Conservation (phyloP, 257 asterid species). For the Solanum bulbocastanum region DNA sequence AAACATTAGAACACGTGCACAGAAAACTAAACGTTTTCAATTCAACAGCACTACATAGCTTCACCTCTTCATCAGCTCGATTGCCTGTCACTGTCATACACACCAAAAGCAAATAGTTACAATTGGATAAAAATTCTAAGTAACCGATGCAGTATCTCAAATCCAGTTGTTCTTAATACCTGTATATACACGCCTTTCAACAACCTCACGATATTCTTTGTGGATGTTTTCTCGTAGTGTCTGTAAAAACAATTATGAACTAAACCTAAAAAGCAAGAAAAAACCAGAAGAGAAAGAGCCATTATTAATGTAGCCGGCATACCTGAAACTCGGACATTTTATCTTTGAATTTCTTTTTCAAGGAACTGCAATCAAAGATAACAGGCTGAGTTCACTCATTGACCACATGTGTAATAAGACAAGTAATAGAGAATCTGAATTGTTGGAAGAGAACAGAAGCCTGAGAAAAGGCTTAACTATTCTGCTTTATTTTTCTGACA, state of each 20-base stretch:
- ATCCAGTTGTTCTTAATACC: slow-evolving; percentile 25
- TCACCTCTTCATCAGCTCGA: slow-evolving; percentile 93
- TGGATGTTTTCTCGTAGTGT: slow-evolving; percentile 83
- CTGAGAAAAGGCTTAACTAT: background rate
- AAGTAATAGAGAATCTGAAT: background rate
- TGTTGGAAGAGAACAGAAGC: background rate
- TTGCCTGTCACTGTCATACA: slow-evolving; percentile 63
- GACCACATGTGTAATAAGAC: background rate
- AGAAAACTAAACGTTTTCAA: background rate
- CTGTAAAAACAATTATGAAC: slow-evolving; percentile 32
- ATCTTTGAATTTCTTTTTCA: slow-evolving; percentile 93
- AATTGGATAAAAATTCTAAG: background rate
- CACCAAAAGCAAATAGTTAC: background rate
- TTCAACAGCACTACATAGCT: background rate
- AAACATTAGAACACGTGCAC: background rate
- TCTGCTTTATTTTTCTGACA: background rate
- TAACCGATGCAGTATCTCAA: background rate
- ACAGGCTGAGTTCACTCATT: background rate
- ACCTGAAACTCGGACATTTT: slow-evolving; percentile 96
- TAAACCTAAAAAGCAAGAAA: background rate
- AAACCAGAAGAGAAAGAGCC: background rate
- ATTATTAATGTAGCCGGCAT: slow-evolving; percentile 3
- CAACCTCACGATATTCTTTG: slow-evolving; percentile 96
- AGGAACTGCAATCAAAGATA: slow-evolving; percentile 42
- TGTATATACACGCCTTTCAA: slow-evolving; percentile 95